Conservation (phyloP, 2,329 filamentous ascomycete species). For the Bipolaris gigantea region DNA sequence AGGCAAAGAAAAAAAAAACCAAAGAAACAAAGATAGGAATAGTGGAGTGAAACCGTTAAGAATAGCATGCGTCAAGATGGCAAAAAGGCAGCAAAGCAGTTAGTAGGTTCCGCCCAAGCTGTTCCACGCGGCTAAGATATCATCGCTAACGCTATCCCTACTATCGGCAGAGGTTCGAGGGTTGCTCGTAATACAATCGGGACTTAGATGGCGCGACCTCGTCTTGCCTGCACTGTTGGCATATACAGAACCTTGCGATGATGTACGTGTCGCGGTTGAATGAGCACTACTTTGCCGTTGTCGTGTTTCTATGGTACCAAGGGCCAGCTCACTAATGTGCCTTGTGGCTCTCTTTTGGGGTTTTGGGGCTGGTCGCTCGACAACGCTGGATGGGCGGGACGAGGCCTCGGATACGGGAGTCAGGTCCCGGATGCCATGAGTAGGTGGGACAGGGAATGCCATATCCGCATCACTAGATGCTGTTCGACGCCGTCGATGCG, state of each 20-base stretch:
- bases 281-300: slow-evolving; percentile 29
- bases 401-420: slow-evolving; percentile 27
- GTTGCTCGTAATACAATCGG: slow-evolving; percentile 29
- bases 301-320: slow-evolving; percentile 13
- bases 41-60: too few relatives aligned
- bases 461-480: slow-evolving; percentile 40
- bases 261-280: slow-evolving; percentile 20
- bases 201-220: slow-evolving; percentile 21
- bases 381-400: slow-evolving; percentile 27
- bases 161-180: slow-evolving; percentile 14
- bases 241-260: slow-evolving; percentile 18
- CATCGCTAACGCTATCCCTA: slow-evolving; percentile 49
- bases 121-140: slow-evolving; percentile 53
- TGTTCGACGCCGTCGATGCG: slow-evolving; percentile 39
- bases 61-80: too few relatives aligned
- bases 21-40: too few relatives aligned
- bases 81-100: neutral
- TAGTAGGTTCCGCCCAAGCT: slow-evolving; percentile 47
- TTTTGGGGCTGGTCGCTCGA: slow-evolving; percentile 21
- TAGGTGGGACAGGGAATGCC: slow-evolving; percentile 22
- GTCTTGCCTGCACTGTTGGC: slow-evolving; percentile 15
- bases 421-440: slow-evolving; percentile 21
- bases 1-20: too few relatives aligned
- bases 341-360: slow-evolving; percentile 18
- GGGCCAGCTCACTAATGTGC: slow-evolving; percentile 21